A percentile compares a stretch with the other conserved stretches of the same genome.
Evolutionary conservation across 768 basidiomycete genomes (phyloP).

Genomic region (Leucosporidium scottii): DNA sequence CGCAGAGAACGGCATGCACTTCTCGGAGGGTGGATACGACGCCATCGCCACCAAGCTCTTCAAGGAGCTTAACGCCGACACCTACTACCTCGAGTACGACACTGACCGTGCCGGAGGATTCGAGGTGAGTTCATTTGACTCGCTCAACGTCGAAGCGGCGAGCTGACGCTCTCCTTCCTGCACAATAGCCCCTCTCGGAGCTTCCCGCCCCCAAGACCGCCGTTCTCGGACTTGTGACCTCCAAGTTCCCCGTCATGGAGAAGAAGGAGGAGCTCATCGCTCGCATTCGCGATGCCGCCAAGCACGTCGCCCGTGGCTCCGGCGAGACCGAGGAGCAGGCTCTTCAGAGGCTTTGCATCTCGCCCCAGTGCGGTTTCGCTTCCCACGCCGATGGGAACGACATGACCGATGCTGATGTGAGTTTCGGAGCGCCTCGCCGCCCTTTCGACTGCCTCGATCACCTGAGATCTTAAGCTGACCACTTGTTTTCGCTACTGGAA

Average conservation of each 20-base stretch:
- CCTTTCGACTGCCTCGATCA: too few species aligned
- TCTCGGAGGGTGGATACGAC: constrained; percentile 38
- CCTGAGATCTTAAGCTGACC: too few species aligned
- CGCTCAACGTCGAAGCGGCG: too few species aligned
- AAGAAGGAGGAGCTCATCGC: constrained; percentile 49
- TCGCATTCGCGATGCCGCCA: constrained; percentile 53
- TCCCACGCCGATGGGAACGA: constrained; percentile 56
- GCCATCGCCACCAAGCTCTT: constrained; percentile 39
- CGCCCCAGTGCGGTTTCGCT: constrained; percentile 61
- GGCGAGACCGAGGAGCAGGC: constrained; percentile 50
- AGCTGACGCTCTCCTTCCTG: background rate
- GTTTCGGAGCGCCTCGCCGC: background rate
- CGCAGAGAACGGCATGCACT: constrained; percentile 32
- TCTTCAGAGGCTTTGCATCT: constrained; percentile 52
- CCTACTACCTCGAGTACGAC: constrained; percentile 40
- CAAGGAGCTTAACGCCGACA: constrained; percentile 35
- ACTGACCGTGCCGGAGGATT: constrained; percentile 38
- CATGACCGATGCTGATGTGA: constrained; percentile 40
- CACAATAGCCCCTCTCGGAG: constrained; percentile 33
- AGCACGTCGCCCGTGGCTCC: constrained; percentile 48
- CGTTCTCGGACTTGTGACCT: constrained; percentile 37
- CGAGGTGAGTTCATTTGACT: constrained; percentile 8
- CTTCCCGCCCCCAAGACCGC: constrained; percentile 37
- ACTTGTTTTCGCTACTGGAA: too few species aligned
- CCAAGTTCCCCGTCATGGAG: constrained; percentile 48